phyloP scores from a whole-genome alignment of 257 asterid species.

The Asclepias syriaca region DNA sequence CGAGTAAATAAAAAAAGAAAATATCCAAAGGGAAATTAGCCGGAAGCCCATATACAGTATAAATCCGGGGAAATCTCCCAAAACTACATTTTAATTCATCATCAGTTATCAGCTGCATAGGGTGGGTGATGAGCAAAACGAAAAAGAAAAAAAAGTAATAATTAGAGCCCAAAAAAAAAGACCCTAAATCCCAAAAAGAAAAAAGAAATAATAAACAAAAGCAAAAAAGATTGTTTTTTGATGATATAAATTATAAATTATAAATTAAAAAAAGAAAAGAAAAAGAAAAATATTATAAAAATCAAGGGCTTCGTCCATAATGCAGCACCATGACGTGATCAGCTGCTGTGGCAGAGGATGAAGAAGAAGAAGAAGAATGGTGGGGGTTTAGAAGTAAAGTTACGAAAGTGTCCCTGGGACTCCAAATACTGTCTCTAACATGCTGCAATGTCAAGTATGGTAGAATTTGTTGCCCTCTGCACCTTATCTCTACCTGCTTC shows the following conservation, averaged over 20 bases:
- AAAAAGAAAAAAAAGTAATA: too few species aligned
- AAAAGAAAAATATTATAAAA: neutral
- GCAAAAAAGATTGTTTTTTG: neutral
- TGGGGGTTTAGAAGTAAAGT: slow-evolving; percentile 16
- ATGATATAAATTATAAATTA: neutral
- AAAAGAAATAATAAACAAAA: too few species aligned
- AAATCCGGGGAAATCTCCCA: slow-evolving; percentile 1
- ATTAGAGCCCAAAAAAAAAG: too few species aligned
- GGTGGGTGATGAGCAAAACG: neutral
- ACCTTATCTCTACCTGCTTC: slow-evolving; percentile 75
- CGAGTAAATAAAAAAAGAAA: too few species aligned
- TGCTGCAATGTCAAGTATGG: slow-evolving; percentile 77
- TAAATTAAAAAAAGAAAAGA: neutral
- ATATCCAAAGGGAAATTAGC: neutral
- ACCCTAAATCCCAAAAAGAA: too few species aligned
- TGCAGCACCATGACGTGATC: slow-evolving; percentile 33
- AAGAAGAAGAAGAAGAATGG: slow-evolving; percentile 3
- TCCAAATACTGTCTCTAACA: slow-evolving; percentile 81
- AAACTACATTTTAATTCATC: slow-evolving; percentile 1
- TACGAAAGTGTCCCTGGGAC: slow-evolving; percentile 14
- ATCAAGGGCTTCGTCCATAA: slow-evolving; percentile 26
- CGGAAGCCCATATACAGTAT: neutral
- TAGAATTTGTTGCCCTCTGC: slow-evolving; percentile 65
- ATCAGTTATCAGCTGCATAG: neutral
- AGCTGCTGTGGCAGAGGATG: slow-evolving; percentile 4